These are phyloP conservation scores for Herpomyces periplanetae DNA, from an alignment of 2,329 filamentous ascomycete species.

Conservation along the genomic window DNA sequence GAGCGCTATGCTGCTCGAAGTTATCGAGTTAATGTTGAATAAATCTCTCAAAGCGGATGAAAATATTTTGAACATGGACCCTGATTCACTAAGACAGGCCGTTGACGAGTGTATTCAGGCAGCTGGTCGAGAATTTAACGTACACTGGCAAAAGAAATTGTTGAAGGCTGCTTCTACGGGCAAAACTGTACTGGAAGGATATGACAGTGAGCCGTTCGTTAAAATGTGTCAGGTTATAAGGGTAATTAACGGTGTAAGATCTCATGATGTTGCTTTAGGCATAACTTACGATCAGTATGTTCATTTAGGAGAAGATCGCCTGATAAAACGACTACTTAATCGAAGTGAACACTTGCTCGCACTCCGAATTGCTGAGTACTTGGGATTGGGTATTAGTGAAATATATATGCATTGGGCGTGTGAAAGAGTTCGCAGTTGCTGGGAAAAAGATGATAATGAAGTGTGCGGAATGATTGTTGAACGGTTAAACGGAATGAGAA, in stretches of 20 bases:
- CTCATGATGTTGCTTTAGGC: constrained; percentile 59
- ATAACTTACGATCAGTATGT: constrained; percentile 79
- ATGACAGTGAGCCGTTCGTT: constrained; percentile 93
- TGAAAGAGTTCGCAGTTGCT: constrained; percentile 52
- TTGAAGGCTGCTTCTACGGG: constrained; percentile 90
- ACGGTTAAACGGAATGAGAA: constrained; percentile 46
- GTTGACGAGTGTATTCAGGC: constrained; percentile 79
- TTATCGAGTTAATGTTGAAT: constrained; percentile 53
- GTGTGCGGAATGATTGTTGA: constrained; percentile 59
- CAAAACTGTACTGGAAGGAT: constrained; percentile 82
- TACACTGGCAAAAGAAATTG: constrained; percentile 72
- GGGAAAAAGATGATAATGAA: constrained; percentile 49
- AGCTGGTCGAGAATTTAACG: constrained; percentile 58
- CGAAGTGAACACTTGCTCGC: constrained; percentile 69
- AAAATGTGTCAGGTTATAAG: constrained; percentile 85
- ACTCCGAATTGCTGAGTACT: constrained; percentile 47
- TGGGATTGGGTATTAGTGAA: constrained; percentile 44
- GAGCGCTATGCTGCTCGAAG: constrained; percentile 68
- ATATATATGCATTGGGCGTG: constrained; percentile 95
- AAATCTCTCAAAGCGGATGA: constrained; percentile 92
- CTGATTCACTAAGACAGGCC: constrained; percentile 54
- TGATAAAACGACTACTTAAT: constrained; percentile 54
- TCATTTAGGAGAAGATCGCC: constrained; percentile 46
- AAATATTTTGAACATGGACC: constrained; percentile 68
- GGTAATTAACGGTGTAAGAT: constrained; percentile 64